These are phyloP conservation scores for Mrakia frigida DNA, from an alignment of 768 basidiomycete genomes.

Conservation along the genomic window DNA sequence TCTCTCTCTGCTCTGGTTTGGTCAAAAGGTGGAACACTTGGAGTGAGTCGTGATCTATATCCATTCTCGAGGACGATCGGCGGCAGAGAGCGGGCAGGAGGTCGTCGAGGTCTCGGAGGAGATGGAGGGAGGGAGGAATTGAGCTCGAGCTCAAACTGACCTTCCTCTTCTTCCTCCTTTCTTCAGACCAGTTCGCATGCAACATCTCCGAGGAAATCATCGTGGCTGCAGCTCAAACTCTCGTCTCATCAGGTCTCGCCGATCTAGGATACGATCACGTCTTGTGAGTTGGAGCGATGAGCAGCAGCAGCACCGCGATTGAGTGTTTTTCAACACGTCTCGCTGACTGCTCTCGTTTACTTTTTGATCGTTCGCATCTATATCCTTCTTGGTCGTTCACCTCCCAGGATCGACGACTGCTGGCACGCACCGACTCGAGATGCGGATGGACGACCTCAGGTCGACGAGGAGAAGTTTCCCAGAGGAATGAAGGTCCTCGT, in stretches of 20 bases:
- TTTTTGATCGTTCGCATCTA: no score
- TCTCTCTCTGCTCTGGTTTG: neutral
- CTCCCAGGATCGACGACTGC: constrained; percentile 31
- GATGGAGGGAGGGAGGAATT: neutral
- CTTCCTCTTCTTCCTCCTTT: constrained; percentile 34
- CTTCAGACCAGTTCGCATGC: constrained; percentile 48
- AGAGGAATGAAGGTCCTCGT: constrained; percentile 34
- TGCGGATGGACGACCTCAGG: constrained; percentile 27
- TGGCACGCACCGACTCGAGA: constrained; percentile 37
- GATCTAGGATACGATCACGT: constrained; percentile 45
- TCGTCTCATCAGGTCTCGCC: constrained; percentile 44
- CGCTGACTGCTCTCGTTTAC: neutral
- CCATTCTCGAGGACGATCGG: neutral
- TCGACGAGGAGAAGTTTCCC: constrained; percentile 34
- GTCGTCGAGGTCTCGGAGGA: neutral
- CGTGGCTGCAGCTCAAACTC: constrained; percentile 42
- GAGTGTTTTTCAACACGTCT: no score
- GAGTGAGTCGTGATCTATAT: neutral
- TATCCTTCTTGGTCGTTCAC: neutral
- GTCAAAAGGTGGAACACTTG: neutral
- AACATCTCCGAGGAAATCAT: constrained; percentile 46
- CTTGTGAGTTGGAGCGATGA: neutral
- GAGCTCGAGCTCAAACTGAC: neutral
- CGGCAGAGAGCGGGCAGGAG: neutral
- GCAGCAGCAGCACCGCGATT: no score